These are phyloP conservation scores for Pelargonium australe DNA, from an alignment of 441 rosid species.

Conservation along the genomic window DNA sequence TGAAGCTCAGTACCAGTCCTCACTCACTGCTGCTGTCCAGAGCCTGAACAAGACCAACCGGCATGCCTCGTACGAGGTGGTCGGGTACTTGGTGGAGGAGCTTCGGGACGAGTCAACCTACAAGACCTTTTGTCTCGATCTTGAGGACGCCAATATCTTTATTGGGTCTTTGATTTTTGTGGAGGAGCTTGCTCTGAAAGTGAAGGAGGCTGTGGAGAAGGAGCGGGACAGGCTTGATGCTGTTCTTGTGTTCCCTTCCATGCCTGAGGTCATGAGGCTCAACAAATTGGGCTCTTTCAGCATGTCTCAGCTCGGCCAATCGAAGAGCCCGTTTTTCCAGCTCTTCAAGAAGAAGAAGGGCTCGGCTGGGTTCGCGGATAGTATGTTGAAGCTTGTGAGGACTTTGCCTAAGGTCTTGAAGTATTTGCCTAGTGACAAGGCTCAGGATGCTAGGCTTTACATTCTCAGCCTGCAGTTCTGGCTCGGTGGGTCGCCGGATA, in stretches of 20 bases:
- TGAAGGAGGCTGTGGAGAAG: conserved; percentile 85
- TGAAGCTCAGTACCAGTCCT: conserved; percentile 86
- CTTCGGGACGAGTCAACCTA: conserved; percentile 50
- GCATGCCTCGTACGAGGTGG: conserved; percentile 68
- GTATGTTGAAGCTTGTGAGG: conserved; percentile 90
- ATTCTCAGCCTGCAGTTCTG: conserved; percentile 30
- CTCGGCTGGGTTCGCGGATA: conserved; percentile 85
- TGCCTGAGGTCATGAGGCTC: conserved; percentile 98
- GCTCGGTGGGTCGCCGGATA: conserved; percentile 75
- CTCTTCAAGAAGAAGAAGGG: conserved; percentile 88
- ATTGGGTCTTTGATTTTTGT: conserved; percentile 91
- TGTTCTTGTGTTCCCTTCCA: conserved; percentile 94
- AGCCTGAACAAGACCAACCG: conserved; percentile 52
- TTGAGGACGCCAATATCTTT: conserved; percentile 83
- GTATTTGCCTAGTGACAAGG: conserved; percentile 89
- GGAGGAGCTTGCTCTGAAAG: conserved; percentile 88
- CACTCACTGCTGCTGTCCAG: conserved; percentile 53
- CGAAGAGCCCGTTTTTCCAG: conserved; percentile 90
- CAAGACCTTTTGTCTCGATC: conserved; percentile 69
- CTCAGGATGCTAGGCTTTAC: conserved; percentile 93
- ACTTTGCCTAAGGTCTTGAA: conserved; percentile 89
- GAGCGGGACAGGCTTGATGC: conserved; percentile 91
- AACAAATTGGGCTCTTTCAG: conserved; percentile 95
- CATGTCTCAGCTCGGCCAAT: conserved; percentile 98
- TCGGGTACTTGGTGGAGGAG: conserved; percentile 73